phyloP scores from a whole-genome alignment of 192 early-diverging fungal species.

The Coemansia sp. region DNA sequence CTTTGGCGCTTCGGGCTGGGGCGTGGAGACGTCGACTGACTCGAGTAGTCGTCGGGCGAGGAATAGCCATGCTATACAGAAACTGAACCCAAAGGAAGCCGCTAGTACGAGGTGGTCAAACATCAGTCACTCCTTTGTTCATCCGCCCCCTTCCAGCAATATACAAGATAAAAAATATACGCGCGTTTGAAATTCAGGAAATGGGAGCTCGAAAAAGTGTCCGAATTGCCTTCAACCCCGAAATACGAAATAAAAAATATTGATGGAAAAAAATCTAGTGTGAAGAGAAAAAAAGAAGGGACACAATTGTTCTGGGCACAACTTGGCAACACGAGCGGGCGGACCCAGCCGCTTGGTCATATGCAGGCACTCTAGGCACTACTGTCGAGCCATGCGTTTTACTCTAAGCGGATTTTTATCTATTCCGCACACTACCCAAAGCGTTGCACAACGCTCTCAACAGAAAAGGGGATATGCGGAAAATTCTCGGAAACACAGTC shows the following conservation, averaged over 20 bases:
- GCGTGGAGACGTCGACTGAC: conserved; percentile 61
- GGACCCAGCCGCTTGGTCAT: neutral
- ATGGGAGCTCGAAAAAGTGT: neutral
- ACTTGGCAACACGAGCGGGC: neutral
- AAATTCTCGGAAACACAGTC: neutral
- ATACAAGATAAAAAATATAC: neutral
- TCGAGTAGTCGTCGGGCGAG: conserved; percentile 66
- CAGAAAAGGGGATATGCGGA: neutral
- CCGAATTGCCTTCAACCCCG: neutral
- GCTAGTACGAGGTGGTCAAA: conserved; percentile 57
- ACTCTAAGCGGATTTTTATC: neutral
- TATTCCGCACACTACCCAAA: neutral
- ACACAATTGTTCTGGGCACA: neutral
- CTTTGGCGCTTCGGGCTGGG: conserved; percentile 33
- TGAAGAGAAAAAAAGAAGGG: neutral
- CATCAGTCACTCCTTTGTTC: conserved; percentile 7
- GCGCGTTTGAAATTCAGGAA: neutral
- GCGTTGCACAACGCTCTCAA: neutral
- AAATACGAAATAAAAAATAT: neutral
- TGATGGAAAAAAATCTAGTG: neutral
- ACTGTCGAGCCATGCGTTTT: neutral
- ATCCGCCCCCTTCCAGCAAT: neutral
- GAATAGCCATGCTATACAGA: conserved; percentile 69
- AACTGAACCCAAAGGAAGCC: conserved; percentile 65
- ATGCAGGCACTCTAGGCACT: neutral